A percentile compares a stretch with the other conserved stretches of the same genome.
These are phyloP conservation scores for Withania somnifera DNA, from an alignment of 305 asterid species.

Conservation along the genomic window DNA sequence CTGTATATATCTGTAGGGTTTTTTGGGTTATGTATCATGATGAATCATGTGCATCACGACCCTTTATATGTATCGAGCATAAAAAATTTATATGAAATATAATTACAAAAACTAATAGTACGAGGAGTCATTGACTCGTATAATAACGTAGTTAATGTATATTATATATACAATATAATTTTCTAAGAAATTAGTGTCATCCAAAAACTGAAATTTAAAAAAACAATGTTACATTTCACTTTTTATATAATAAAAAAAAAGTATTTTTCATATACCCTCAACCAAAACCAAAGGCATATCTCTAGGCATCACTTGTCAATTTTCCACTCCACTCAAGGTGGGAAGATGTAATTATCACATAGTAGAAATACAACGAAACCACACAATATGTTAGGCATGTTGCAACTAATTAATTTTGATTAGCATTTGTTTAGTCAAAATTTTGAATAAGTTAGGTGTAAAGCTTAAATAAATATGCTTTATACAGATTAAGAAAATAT, in stretches of 20 bases:
- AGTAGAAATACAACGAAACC: not conserved
- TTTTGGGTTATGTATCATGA: no score
- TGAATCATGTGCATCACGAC: no score
- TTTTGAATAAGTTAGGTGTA: not conserved
- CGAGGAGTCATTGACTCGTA: no score
- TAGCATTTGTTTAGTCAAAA: not conserved
- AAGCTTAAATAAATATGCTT: not conserved
- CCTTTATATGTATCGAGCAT: no score
- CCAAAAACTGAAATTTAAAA: not conserved
- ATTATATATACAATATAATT: no score
- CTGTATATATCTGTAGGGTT: no score
- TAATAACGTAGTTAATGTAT: no score
- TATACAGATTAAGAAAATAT: not conserved
- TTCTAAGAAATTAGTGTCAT: not conserved
- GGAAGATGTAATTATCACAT: not conserved
- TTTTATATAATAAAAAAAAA: no score
- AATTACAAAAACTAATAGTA: no score
- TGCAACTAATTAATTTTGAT: not conserved
- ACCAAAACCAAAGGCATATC: not conserved
- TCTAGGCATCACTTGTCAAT: not conserved
- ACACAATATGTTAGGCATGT: not conserved
- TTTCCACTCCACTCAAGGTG: not conserved
- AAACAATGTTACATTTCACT: no score
- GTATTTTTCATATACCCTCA: accelerated
- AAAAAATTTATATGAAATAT: no score